These are phyloP conservation scores for Orbilia brochopaga DNA, from an alignment of 2,329 filamentous ascomycete genomes.

Conservation along the genomic window DNA sequence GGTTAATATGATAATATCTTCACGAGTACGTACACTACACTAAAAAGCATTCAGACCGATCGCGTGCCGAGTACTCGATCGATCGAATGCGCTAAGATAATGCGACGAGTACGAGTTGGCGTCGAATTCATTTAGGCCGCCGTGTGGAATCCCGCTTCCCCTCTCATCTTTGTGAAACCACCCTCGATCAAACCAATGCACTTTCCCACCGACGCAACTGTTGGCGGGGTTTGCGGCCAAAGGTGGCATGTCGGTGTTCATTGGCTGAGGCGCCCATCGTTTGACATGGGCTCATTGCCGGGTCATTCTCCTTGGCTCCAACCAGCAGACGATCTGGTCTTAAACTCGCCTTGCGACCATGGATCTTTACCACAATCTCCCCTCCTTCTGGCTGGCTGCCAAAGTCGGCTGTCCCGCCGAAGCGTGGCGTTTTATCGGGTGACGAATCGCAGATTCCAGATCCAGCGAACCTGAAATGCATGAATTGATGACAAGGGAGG, in stretches of 20 bases:
- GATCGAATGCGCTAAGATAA: constrained; percentile 15
- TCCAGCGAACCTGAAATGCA: not conserved
- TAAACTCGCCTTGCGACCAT: constrained; percentile 25
- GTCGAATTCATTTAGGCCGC: no score
- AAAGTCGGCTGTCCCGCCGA: constrained; percentile 20
- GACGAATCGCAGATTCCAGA: constrained; percentile 19
- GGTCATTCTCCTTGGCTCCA: constrained; percentile 24
- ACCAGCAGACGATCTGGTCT: not conserved
- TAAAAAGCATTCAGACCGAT: no score
- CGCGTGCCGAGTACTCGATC: no score
- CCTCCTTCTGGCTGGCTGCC: constrained; percentile 5
- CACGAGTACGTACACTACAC: no score
- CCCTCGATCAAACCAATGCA: constrained; percentile 25
- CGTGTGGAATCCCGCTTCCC: constrained; percentile 18
- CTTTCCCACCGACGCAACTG: constrained; percentile 32
- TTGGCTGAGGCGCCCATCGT: constrained; percentile 35
- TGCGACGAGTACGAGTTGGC: no score
- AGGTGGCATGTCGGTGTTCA: constrained; percentile 48
- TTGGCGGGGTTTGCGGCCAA: constrained; percentile 27
- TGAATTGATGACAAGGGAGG: constrained; percentile 17
- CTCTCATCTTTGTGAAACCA: constrained; percentile 45
- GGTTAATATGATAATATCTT: no score
- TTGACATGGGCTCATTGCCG: constrained; percentile 30
- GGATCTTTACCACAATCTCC: constrained; percentile 27
- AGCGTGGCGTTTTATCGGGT: constrained; percentile 20